phyloP scores from a whole-genome alignment of 2,329 filamentous ascomycete genomes.

The Paradendryphiella salina region DNA sequence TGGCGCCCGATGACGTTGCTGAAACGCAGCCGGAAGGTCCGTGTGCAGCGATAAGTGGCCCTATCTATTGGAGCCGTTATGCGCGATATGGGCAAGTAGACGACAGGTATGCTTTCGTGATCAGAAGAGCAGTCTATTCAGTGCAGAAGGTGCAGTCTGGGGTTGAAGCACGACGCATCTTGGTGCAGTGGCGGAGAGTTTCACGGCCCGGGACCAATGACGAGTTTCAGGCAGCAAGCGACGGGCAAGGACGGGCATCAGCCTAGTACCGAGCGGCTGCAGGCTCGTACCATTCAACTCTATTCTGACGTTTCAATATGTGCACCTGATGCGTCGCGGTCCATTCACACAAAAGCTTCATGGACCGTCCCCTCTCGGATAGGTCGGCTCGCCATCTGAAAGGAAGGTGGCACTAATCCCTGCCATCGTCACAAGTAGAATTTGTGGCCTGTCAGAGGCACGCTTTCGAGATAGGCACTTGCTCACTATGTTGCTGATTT shows the following conservation, averaged over 20 bases:
- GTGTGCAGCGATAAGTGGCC: conserved; percentile 22
- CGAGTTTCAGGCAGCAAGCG: conserved; percentile 21
- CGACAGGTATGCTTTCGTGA: conserved; percentile 8
- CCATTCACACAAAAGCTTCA: not conserved
- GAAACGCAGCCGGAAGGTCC: conserved; percentile 27
- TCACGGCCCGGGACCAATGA: conserved; percentile 20
- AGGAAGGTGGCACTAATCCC: not conserved
- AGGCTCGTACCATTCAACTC: not conserved
- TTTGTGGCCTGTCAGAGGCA: not conserved
- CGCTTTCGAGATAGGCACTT: not conserved
- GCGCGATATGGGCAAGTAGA: conserved; percentile 6
- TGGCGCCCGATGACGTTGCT: conserved; percentile 35
- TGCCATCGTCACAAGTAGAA: not conserved
- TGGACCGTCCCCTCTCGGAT: not conserved
- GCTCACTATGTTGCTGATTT: not conserved
- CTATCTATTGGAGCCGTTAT: conserved; percentile 7
- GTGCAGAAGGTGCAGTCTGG: conserved; percentile 19
- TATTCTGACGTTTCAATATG: not conserved
- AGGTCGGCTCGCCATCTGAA: not conserved
- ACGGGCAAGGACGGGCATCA: conserved; percentile 3
- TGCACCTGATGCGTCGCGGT: not conserved
- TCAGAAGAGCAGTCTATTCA: conserved; percentile 14
- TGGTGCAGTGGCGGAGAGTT: conserved; percentile 21
- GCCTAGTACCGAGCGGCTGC: conserved; percentile 4
- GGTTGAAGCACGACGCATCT: conserved; percentile 17